phyloP scores from a whole-genome alignment of 2,329 filamentous ascomycete species.

The Epichloe typhina region DNA sequence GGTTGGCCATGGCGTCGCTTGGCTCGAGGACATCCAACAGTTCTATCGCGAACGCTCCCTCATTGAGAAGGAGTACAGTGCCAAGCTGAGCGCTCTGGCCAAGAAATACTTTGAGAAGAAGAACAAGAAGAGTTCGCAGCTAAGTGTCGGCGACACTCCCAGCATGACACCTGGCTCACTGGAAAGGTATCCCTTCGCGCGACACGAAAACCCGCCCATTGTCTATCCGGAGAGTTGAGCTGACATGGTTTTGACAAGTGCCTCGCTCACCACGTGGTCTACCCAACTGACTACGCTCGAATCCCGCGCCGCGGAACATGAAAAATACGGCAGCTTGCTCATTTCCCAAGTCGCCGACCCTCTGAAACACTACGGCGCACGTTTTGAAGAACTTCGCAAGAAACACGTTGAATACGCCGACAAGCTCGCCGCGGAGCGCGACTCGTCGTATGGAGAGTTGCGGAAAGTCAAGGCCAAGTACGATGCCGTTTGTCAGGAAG shows the following conservation, averaged over 20 bases:
- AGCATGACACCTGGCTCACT: constrained; percentile 88
- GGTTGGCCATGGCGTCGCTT: constrained; percentile 79
- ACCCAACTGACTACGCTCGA: constrained; percentile 88
- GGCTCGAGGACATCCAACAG: constrained; percentile 92
- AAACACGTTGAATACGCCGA: constrained; percentile 77
- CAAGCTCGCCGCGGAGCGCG: constrained; percentile 82
- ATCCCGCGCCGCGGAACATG: constrained; percentile 75
- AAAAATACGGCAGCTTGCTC: constrained; percentile 68
- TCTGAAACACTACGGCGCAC: constrained; percentile 56
- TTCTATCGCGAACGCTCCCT: constrained; percentile 91
- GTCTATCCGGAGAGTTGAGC: neutral
- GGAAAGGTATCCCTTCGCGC: constrained; percentile 50
- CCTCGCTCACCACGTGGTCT: constrained; percentile 92
- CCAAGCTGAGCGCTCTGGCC: constrained; percentile 73
- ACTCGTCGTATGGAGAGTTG: constrained; percentile 69
- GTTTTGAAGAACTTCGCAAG: constrained; percentile 88
- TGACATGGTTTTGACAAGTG: constrained; percentile 33
- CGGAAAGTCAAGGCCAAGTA: constrained; percentile 90
- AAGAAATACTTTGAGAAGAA: constrained; percentile 99
- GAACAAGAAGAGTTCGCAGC: constrained; percentile 68
- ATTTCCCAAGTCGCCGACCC: constrained; percentile 75
- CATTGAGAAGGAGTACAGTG: constrained; percentile 94
- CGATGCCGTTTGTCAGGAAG: constrained; percentile 82
- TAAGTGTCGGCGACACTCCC: constrained; percentile 90
- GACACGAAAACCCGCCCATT: neutral